Percentiles rank a stretch among this genome's conserved stretches.
Evolutionary conservation across 1,284 basidiomycete genomes (phyloP).

Genomic region (Mixia osmundae): DNA sequence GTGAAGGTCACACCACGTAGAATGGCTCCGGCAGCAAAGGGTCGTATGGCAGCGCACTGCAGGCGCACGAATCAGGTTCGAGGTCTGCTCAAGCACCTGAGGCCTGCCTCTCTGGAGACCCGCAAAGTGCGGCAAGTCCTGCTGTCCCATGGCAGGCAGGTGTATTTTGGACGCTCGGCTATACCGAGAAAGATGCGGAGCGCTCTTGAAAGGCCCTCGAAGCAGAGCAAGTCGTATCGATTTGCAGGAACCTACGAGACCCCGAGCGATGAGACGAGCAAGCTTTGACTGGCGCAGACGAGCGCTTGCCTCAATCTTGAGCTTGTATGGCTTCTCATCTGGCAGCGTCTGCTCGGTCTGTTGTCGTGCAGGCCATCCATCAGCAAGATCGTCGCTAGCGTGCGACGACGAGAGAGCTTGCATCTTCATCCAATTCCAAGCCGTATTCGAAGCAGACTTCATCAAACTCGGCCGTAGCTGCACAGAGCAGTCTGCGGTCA

Average conservation of each 20-base stretch:
- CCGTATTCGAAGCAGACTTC: conserved; percentile 93
- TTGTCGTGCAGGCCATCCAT: not conserved
- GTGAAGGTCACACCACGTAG: conserved; percentile 75
- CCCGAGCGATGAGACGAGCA: conserved; percentile 40
- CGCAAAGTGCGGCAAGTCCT: conserved; percentile 27
- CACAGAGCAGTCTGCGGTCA: too few relatives aligned
- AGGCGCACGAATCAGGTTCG: not conserved
- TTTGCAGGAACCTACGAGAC: conserved; percentile 25
- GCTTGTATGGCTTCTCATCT: conserved; percentile 35
- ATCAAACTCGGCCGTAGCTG: conserved; percentile 84
- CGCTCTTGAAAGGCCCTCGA: conserved; percentile 81
- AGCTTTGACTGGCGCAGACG: too few relatives aligned
- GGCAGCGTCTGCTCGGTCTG: conserved; percentile 7
- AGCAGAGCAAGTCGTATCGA: conserved; percentile 93
- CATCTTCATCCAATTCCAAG: conserved; percentile 38
- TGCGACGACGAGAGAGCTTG: not conserved
- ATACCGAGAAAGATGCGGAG: conserved; percentile 65
- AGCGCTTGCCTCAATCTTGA: conserved; percentile 99
- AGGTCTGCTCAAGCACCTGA: not conserved
- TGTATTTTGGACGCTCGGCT: conserved; percentile 44
- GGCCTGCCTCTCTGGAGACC: not conserved
- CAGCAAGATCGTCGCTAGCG: not conserved
- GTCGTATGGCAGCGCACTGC: conserved; percentile 59
- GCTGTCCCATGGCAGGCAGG: conserved; percentile 41
- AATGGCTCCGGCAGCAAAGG: conserved; percentile 73